Percentiles rank a stretch among this genome's conserved stretches.
Evolutionary conservation across 2,329 filamentous ascomycete species (phyloP).

Genomic region (Fusarium devonianum): DNA sequence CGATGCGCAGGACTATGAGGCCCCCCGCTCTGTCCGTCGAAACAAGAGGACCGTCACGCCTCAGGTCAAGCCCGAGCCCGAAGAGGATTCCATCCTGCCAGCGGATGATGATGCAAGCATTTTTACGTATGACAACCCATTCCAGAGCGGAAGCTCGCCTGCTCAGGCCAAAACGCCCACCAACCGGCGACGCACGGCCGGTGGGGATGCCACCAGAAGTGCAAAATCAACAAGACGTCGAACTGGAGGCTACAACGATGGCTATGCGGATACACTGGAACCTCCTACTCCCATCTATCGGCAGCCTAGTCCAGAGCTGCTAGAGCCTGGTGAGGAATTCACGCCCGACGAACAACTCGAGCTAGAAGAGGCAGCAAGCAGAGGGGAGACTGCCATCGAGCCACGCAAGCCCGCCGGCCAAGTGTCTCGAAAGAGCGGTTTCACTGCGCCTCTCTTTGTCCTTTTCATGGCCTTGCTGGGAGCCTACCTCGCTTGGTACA

Average conservation of each 20-base stretch:
- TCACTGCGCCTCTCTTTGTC: constrained; percentile 73
- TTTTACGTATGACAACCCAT: constrained; percentile 91
- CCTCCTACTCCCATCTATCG: constrained; percentile 35
- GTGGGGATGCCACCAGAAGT: constrained; percentile 52
- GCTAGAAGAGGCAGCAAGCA: constrained; percentile 70
- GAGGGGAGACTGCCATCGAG: constrained; percentile 57
- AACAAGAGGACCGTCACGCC: constrained; percentile 60
- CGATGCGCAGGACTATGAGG: constrained; percentile 49
- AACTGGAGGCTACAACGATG: constrained; percentile 47
- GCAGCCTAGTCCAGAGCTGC: constrained; percentile 44
- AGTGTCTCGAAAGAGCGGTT: constrained; percentile 51
- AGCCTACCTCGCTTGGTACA: constrained; percentile 82
- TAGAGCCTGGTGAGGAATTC: constrained; percentile 88
- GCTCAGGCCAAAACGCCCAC: constrained; percentile 56
- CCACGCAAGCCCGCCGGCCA: constrained; percentile 51
- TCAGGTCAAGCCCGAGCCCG: constrained; percentile 62
- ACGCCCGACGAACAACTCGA: constrained; percentile 89
- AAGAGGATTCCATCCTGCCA: constrained; percentile 41
- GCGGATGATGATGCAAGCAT: constrained; percentile 62
- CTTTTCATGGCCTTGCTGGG: constrained; percentile 74
- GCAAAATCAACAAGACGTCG: constrained; percentile 52
- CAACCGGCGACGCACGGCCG: constrained; percentile 59
- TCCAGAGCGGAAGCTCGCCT: constrained; percentile 82
- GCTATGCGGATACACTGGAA: constrained; percentile 47
- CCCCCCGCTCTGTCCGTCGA: constrained; percentile 55